These are phyloP conservation scores for Sphaceloma murrayae DNA, from an alignment of 2,329 filamentous ascomycete genomes.

Conservation along the genomic window DNA sequence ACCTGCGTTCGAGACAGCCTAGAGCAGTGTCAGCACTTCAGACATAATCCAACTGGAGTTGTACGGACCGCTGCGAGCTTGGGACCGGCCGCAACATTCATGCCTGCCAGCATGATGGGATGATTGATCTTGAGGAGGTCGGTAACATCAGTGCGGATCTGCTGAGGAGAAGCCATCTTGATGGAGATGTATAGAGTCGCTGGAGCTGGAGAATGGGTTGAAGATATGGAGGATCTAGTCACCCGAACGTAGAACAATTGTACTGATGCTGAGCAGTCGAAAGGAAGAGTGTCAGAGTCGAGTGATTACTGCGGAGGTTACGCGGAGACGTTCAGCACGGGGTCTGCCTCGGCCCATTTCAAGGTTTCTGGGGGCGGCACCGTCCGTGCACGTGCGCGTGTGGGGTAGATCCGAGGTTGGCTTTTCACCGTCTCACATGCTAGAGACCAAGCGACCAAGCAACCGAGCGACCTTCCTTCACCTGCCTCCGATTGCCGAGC, in stretches of 20 bases:
- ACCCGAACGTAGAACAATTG: conserved; percentile 2
- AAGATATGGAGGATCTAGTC: not conserved
- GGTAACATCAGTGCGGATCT: conserved; percentile 83
- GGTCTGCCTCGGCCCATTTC: not conserved
- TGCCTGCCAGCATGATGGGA: conserved; percentile 88
- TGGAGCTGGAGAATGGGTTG: too few species aligned
- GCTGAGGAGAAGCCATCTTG: conserved; percentile 69
- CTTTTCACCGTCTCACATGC: not conserved
- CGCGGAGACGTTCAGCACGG: too few species aligned
- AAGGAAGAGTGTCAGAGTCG: not conserved
- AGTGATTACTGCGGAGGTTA: conserved; percentile 2
- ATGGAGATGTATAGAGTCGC: too few species aligned
- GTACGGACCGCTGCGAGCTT: conserved; percentile 63
- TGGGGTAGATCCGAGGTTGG: conserved; percentile 11
- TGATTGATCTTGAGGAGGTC: conserved; percentile 98
- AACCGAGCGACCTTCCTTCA: too few species aligned
- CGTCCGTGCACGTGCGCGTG: not conserved
- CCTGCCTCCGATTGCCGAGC: too few species aligned
- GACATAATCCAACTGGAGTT: too few species aligned
- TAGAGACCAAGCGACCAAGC: not conserved
- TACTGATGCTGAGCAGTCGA: not conserved
- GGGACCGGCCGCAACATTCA: conserved; percentile 97
- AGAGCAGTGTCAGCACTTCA: too few species aligned
- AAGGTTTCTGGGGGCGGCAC: too few species aligned
- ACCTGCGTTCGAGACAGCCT: conserved; percentile 95